phyloP scores from a whole-genome alignment of 169 alveolate genomes.

The Condylostoma magnum region DNA sequence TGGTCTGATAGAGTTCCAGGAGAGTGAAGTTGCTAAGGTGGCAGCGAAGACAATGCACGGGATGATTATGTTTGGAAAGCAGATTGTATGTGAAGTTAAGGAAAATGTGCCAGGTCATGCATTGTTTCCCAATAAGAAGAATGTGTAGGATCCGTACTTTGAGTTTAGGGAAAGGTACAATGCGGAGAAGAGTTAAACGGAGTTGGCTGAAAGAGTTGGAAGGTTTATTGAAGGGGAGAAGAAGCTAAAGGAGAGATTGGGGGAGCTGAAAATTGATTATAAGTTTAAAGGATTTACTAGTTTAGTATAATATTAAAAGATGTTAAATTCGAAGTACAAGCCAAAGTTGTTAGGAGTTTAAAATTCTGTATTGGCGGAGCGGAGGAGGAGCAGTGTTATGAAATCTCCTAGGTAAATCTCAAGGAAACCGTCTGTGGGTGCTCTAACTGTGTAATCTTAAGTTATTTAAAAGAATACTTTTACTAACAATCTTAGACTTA shows the following conservation, averaged over 20 bases:
- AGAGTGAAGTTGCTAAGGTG: slow-evolving; percentile 75
- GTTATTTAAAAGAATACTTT: no score
- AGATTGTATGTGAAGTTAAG: not conserved
- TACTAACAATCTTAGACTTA: no score
- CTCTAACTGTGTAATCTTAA: no score
- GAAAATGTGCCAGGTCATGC: not conserved
- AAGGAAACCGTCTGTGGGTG: no score
- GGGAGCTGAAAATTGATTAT: slow-evolving; percentile 52
- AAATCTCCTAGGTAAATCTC: no score
- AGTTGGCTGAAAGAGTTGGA: slow-evolving; percentile 37
- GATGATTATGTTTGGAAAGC: slow-evolving; percentile 13
- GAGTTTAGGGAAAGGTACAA: slow-evolving; percentile 17
- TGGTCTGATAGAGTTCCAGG: slow-evolving; percentile 83
- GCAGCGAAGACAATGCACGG: slow-evolving; percentile 87
- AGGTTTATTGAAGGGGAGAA: slow-evolving; percentile 61
- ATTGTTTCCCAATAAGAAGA: slow-evolving; percentile 4
- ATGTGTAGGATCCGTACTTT: not conserved
- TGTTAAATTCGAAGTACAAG: no score
- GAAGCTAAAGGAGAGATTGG: slow-evolving; percentile 51
- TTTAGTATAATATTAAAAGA: not conserved
- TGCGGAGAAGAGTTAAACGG: slow-evolving; percentile 24
- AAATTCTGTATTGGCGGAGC: no score
- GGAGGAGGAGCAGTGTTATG: no score
- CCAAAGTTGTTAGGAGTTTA: no score
- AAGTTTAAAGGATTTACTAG: slow-evolving; percentile 60